These are phyloP conservation scores for Nyssa sinensis DNA, from an alignment of 148 eudicot species.

Conservation along the genomic window DNA sequence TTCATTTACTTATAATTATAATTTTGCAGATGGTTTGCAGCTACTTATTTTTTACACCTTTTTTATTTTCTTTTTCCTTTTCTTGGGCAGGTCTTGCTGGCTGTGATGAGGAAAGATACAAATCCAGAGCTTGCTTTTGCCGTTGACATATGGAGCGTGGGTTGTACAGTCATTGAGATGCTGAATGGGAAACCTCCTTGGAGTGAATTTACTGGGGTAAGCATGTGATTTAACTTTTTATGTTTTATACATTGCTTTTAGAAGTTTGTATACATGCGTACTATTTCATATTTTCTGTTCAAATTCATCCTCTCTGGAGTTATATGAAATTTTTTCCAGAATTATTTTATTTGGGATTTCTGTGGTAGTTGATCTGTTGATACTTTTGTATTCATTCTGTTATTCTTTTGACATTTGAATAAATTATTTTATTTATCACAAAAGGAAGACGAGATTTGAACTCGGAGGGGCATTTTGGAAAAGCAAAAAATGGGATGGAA, in stretches of 20 bases:
- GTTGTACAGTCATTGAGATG: constrained; percentile 98
- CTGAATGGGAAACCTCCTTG: constrained; percentile 90
- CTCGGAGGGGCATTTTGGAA: neutral
- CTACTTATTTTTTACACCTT: constrained; percentile 11
- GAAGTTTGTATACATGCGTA: neutral
- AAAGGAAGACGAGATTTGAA: neutral
- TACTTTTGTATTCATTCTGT: neutral
- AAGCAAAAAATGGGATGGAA: neutral
- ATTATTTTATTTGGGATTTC: neutral
- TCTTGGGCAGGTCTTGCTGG: constrained; percentile 67
- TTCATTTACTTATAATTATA: neutral
- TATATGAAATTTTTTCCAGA: neutral
- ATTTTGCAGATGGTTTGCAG: neutral
- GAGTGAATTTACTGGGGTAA: constrained; percentile 70
- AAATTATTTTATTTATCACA: too few species aligned
- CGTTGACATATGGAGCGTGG: constrained; percentile 94
- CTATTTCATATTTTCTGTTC: neutral
- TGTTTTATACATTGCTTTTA: neutral
- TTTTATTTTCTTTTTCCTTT: constrained; percentile 9
- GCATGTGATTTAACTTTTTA: constrained; percentile 16
- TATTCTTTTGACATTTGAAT: too few species aligned
- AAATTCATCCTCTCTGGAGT: neutral
- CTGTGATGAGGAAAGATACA: constrained; percentile 64
- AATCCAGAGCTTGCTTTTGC: constrained; percentile 69
- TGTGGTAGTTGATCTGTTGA: neutral